Evolutionary conservation across 306 rosid species (phyloP).

Genomic region (Coriaria nepalensis): DNA sequence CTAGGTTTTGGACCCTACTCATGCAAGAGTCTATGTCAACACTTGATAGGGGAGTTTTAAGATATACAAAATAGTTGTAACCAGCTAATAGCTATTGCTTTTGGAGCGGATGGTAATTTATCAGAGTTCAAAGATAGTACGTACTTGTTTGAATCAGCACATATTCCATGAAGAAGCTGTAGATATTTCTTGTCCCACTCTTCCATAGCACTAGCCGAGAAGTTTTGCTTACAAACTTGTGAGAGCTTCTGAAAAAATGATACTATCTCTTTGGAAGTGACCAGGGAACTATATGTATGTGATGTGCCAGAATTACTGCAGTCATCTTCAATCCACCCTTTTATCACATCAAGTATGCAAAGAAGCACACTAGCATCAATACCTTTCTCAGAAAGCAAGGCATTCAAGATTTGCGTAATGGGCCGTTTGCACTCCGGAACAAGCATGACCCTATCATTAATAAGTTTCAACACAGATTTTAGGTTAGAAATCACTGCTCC

Average conservation of each 20-base stretch:
- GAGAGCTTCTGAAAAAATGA: slow-evolving; percentile 95
- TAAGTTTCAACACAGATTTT: slow-evolving; percentile 73
- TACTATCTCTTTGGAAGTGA: slow-evolving; percentile 73
- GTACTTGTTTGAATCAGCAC: slow-evolving; percentile 83
- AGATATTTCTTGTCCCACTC: slow-evolving; percentile 92
- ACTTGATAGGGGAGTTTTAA: no score
- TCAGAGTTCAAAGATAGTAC: slow-evolving; percentile 13
- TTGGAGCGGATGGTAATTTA: no score
- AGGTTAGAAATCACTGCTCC: slow-evolving; percentile 76
- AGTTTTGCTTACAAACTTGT: slow-evolving; percentile 74
- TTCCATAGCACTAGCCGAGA: slow-evolving; percentile 46
- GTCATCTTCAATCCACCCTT: slow-evolving; percentile 96
- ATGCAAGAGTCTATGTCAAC: no score
- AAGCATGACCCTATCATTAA: slow-evolving; percentile 83
- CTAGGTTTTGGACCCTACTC: no score
- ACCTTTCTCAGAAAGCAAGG: slow-evolving; percentile 83
- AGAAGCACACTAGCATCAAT: slow-evolving; percentile 89
- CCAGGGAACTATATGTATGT: slow-evolving; percentile 47
- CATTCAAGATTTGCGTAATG: slow-evolving; percentile 72
- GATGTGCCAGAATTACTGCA: slow-evolving; percentile 64
- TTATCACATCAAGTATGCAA: slow-evolving; percentile 91
- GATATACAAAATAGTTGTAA: no score
- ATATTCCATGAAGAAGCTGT: slow-evolving; percentile 71
- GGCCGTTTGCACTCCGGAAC: slow-evolving; percentile 78
- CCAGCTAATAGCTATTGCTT: no score